Evolutionary conservation across 2,329 filamentous ascomycete species (phyloP).

Genomic region (Diaporthe humulicola): DNA sequence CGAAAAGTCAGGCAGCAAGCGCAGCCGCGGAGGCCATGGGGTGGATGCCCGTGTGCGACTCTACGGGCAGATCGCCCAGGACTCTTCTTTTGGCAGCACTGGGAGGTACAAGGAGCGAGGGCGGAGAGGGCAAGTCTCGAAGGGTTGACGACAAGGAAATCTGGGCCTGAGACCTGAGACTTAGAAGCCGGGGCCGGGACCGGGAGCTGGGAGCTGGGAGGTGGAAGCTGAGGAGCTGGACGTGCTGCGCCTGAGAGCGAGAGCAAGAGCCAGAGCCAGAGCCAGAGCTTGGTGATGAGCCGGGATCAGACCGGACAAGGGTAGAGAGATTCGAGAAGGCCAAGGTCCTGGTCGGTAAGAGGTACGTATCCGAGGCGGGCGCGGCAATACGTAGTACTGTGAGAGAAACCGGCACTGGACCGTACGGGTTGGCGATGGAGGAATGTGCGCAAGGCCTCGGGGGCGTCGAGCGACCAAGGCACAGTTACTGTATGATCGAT

Average conservation of each 20-base stretch:
- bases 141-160: constrained; percentile 38
- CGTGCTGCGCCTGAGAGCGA: constrained; percentile 27
- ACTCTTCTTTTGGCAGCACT: constrained; percentile 33
- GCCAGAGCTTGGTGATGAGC: constrained; percentile 18
- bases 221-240: constrained; percentile 35
- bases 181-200: constrained; percentile 34
- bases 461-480: constrained; percentile 35
- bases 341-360: constrained; percentile 33
- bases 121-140: constrained; percentile 26
- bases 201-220: constrained; percentile 29
- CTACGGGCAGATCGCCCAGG: constrained; percentile 31
- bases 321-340: constrained; percentile 35
- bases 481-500: constrained; percentile 35
- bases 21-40: constrained; percentile 48
- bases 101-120: constrained; percentile 31
- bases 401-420: constrained; percentile 32
- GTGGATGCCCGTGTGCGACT: constrained; percentile 28
- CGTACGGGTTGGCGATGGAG: constrained; percentile 28
- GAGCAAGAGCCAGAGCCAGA: constrained; percentile 30
- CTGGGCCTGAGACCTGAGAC: constrained; percentile 35
- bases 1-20: constrained; percentile 51
- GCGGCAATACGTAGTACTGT: constrained; percentile 28
- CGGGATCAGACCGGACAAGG: constrained; percentile 37
- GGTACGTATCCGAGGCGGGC: constrained; percentile 36
- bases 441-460: constrained; percentile 23